Evolutionary conservation across 257 asterid genomes (phyloP), one percentile per base, ranked within the genome.

Genomic region (Solanum commersonii): DNA sequence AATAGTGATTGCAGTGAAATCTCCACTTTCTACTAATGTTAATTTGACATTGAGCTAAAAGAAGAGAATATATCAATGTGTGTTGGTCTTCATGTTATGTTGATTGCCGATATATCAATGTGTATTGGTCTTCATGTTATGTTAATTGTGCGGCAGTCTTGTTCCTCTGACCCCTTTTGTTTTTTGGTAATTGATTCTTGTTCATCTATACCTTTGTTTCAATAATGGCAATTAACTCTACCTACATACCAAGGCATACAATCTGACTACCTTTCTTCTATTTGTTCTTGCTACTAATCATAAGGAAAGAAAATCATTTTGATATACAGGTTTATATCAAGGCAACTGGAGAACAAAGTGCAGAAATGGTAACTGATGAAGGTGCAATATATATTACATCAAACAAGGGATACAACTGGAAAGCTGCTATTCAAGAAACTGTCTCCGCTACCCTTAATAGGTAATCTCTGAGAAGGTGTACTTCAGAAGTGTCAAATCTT

Each of bases 381-480:
- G 98, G 99, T 90, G 99, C 99, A 87, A 94, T 95, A 76, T 96
- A 96, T 86, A 86, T 96, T 88, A 95, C 98, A 86, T 91, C 98
- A 90, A 97, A 97, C 89, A 93, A 96, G 90, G 99, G 99, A 88
- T 95, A 96, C 94, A 97, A 97, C 90, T 97, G 99, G 99, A 93
- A 90, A 90, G 99, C 99, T 96, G 98, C 98, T 88, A 93, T 97
- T 25, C 98, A 95, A 91, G 99, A 97, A 90, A 96, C 98, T 86
- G 99, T 97, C 89, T 97, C 99, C 59, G 99, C 99, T 90, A 97
- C 98, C 86, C 92, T 97, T 86, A 95, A 97, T 91, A 95, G 99
- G 98, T 94, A 86, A 92, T 91, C 85, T 87, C 14, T 33, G 31
- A 27, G 38, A 76, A 71, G 42, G n/a, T 86, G 70, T 12, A 90